Evolutionary conservation across 495 filamentous ascomycete genomes (phyloP).

Genomic region (Penicillium atrosanguineum): DNA sequence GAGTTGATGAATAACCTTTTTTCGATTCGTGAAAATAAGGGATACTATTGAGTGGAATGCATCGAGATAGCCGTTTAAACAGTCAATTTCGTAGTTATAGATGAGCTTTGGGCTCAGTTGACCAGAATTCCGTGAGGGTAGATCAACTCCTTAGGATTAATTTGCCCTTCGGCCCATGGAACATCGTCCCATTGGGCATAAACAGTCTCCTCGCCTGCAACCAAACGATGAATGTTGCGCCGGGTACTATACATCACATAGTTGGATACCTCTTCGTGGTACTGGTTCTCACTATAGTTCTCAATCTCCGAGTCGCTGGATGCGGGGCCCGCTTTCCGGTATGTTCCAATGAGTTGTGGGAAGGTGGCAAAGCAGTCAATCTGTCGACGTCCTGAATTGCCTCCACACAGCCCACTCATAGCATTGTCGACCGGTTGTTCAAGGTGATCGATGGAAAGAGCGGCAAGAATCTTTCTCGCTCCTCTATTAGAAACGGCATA

Average conservation of each 20-base stretch:
- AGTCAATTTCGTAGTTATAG: too few relatives aligned
- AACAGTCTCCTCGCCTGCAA: conserved; percentile 21
- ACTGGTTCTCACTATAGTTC: conserved; percentile 8
- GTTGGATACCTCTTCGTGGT: conserved; percentile 18
- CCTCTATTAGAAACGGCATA: conserved; percentile 56
- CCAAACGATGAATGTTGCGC: conserved; percentile 26
- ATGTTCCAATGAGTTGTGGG: conserved; percentile 29
- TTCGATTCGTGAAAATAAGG: too few relatives aligned
- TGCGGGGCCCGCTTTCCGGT: conserved; percentile 15
- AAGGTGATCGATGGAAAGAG: conserved; percentile 26
- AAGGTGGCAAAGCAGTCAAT: conserved; percentile 31
- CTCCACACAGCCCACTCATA: conserved; percentile 28
- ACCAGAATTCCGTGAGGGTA: conserved; percentile 27
- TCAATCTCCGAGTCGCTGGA: conserved; percentile 27
- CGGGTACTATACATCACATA: conserved; percentile 31
- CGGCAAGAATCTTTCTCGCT: conserved; percentile 49
- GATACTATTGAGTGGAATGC: too few relatives aligned
- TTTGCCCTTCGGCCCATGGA: conserved; percentile 22
- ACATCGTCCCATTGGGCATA: conserved; percentile 24
- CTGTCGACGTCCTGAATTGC: conserved; percentile 12
- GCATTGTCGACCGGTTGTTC: conserved; percentile 25
- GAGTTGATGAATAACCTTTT: too few relatives aligned
- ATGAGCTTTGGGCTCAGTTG: not conserved
- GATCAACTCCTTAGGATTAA: conserved; percentile 19
- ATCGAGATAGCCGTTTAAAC: too few relatives aligned